Percentiles rank a stretch among this genome's conserved stretches.
phyloP scores from a whole-genome alignment of 192 early-diverging fungal genomes.

The Coemansia pectinata region DNA sequence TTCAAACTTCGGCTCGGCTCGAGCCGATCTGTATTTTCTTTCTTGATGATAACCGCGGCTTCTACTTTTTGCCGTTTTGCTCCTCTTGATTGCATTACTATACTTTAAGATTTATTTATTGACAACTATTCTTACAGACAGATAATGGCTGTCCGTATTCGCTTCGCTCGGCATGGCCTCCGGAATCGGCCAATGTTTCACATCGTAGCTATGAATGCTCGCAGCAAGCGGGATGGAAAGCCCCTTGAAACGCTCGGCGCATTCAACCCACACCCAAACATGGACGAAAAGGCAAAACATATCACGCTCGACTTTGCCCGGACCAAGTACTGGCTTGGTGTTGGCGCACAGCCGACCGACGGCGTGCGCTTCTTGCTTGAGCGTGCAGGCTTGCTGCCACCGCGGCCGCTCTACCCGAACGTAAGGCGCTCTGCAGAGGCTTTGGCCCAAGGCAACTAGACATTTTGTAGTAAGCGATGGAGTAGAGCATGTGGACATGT shows the following conservation, averaged over 20 bases:
- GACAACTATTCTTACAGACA: background rate
- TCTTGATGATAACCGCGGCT: background rate
- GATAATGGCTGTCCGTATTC: conserved; percentile 76
- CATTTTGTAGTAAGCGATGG: background rate
- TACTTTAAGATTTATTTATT: background rate
- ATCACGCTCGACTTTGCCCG: conserved; percentile 84
- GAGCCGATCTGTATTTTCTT: background rate
- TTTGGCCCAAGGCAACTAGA: background rate
- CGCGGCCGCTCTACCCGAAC: conserved; percentile 44
- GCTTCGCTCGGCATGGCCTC: conserved; percentile 89
- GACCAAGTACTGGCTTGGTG: conserved; percentile 96
- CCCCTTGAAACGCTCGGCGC: conserved; percentile 90
- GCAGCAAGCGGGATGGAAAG: conserved; percentile 80
- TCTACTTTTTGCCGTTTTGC: background rate
- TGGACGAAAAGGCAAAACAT: conserved; percentile 71
- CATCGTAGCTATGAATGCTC: conserved; percentile 87
- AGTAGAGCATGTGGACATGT: background rate
- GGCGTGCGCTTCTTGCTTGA: conserved; percentile 84
- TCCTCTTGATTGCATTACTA: background rate
- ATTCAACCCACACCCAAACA: conserved; percentile 84
- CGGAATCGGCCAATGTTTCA: conserved; percentile 90
- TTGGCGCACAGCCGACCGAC: conserved; percentile 95
- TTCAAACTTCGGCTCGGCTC: background rate
- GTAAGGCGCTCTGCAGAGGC: conserved; percentile 28
- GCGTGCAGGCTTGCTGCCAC: conserved; percentile 49